Evolutionary conservation across 805 yeast species (phyloP), one percentile per base, ranked within the genome.

Genomic region (Vanderwaltozyma polyspora): DNA sequence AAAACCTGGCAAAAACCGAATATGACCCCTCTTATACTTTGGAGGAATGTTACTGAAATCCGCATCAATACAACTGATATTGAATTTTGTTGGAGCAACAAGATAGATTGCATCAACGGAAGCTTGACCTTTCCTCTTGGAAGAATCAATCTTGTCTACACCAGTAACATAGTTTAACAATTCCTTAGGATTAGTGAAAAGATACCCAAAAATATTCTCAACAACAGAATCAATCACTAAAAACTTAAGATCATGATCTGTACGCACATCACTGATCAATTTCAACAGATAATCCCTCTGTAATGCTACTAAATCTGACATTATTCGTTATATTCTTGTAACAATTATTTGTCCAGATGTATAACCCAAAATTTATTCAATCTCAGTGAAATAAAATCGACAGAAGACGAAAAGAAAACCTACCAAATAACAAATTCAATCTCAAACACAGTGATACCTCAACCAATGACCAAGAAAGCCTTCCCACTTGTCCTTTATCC

Each of bases 41-140:
- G 71, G 63, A 1, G 89, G 80, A 15, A 65, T 62, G 8, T 72
- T 68, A 5, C 69, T 56, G 43, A 69, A 81, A 57, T 91, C 98
- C 0, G 87, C 76, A 31, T 74, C 57, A 15, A 91, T 66, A 57
- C 97, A 87, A 37, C 77, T 79, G 38, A 85, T 60, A 25, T 79
- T 72, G 59, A 72, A 84, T 24, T 62, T 58, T 5, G 75, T 59
- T 1, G 94, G 86, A 33, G 80, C 82, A 13, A 85, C 57, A 19
- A 91, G 60, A 57, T 91, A 91, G 8, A 91, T 63, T 6, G 86
- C 96, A 44, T 80, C 89, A 29, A 83, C 66, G 14, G 76, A 74
- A 2, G 71, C 57, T 53, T 76, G 78, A 13, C 75, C 68, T 28
- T 70, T 70, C 42, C 94, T 67, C 28, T 60, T 63, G 3, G 46